Conservation (phyloP, 2,329 filamentous ascomycete species). For the Colletotrichum eremochloae region DNA sequence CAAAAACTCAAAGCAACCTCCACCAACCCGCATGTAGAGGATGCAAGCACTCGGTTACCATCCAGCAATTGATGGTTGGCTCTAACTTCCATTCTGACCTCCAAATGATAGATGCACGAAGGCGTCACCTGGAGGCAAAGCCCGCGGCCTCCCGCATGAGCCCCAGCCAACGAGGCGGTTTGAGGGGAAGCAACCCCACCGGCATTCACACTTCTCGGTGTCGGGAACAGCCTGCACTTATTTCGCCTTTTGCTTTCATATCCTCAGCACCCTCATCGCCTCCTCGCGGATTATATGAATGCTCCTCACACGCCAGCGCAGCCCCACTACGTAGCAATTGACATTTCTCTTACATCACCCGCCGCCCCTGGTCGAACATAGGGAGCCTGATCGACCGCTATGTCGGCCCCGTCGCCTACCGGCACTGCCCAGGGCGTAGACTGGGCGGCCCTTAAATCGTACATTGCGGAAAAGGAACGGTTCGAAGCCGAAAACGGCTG, state of each 20-base stretch:
- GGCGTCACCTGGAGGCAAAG: neutral
- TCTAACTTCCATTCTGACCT: neutral
- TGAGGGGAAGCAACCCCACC: conserved; percentile 11
- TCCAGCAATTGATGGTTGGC: neutral
- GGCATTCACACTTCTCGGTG: neutral
- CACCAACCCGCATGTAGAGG: neutral
- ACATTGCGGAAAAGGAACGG: conserved; percentile 57
- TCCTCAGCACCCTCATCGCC: neutral
- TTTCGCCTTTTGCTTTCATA: neutral
- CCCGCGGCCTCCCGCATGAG: conserved; percentile 10
- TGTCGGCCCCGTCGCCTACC: neutral
- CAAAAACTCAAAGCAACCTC: neutral
- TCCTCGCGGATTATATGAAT: neutral
- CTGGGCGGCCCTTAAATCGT: conserved; percentile 55
- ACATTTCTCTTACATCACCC: neutral
- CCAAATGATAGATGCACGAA: neutral
- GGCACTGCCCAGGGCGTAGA: conserved; percentile 41
- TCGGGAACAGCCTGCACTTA: neutral
- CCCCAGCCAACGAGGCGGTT: neutral
- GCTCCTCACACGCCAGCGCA: neutral
- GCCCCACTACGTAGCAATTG: neutral
- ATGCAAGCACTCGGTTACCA: neutral
- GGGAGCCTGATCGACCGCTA: neutral
- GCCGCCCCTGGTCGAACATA: neutral
- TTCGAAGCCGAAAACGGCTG: conserved; percentile 48